Conservation (phyloP, 257 asterid genomes). For the Paraleonurus japonicus region DNA sequence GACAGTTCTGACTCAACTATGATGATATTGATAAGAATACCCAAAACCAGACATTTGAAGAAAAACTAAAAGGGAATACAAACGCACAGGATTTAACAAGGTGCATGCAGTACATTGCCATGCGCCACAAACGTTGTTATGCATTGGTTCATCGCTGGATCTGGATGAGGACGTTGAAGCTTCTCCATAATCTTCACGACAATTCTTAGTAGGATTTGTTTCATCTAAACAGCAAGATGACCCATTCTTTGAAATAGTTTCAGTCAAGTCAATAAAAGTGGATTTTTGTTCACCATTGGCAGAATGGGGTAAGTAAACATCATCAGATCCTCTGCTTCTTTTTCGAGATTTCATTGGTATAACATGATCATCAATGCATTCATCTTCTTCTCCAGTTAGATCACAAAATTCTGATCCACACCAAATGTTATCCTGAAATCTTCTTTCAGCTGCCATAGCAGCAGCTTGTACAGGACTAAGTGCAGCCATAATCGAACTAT, state of each 20-base stretch:
- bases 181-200: constrained; percentile 31
- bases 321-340: constrained; percentile 49
- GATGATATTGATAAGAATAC: constrained; percentile 3
- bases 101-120: constrained; percentile 87
- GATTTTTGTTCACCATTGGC: constrained; percentile 28
- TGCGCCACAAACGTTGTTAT: constrained; percentile 22
- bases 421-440: constrained; percentile 83
- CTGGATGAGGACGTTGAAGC: constrained; percentile 40
- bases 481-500: constrained; percentile 64
- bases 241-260: constrained; percentile 26
- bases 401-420: constrained; percentile 79
- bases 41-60: not conserved
- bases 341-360: constrained; percentile 43
- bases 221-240: constrained; percentile 25
- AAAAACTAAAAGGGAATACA: not conserved
- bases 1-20: not conserved
- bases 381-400: constrained; percentile 51
- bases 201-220: constrained; percentile 25
- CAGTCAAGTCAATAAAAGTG: constrained; percentile 37
- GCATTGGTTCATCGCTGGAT: constrained; percentile 22
- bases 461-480: constrained; percentile 94
- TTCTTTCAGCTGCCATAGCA: constrained; percentile 99
- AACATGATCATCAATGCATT: constrained; percentile 33
- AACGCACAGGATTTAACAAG: constrained; percentile 76
- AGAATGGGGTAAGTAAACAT: constrained; percentile 28